phyloP scores from a whole-genome alignment of 2,329 filamentous ascomycete species.

The Canariomyces notabilis region DNA sequence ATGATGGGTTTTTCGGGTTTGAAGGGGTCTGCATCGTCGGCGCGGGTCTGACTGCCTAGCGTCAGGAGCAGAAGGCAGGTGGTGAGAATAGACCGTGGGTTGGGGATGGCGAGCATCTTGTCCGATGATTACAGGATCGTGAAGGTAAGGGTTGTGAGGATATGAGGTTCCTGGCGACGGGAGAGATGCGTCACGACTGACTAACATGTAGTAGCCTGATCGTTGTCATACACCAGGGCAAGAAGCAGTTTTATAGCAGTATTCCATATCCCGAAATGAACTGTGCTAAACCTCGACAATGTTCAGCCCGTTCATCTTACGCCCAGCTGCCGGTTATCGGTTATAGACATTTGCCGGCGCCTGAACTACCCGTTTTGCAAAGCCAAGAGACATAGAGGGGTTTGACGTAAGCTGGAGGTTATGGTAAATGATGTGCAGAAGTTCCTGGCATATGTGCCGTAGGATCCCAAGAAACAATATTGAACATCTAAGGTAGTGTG shows the following conservation, averaged over 20 bases:
- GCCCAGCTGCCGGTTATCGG: neutral
- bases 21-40: neutral
- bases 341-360: slow-evolving; percentile 1
- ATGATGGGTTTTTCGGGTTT: slow-evolving; percentile 22
- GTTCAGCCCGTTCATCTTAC: neutral
- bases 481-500: too few species aligned
- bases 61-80: neutral
- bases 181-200: too few species aligned
- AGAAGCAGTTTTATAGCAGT: too few species aligned
- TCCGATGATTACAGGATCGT: too few species aligned
- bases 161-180: too few species aligned
- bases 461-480: too few species aligned
- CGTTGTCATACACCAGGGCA: too few species aligned
- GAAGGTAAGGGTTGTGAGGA: too few species aligned
- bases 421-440: too few species aligned
- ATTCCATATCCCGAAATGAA: neutral
- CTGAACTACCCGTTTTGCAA: neutral
- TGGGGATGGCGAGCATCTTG: neutral
- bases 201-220: too few species aligned
- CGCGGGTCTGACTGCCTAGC: neutral
- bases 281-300: neutral
- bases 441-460: too few species aligned
- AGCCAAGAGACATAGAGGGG: neutral
- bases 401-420: neutral
- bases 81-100: neutral